Conservation (phyloP, 148 eudicot genomes). For the Fallopia convolvulus region DNA sequence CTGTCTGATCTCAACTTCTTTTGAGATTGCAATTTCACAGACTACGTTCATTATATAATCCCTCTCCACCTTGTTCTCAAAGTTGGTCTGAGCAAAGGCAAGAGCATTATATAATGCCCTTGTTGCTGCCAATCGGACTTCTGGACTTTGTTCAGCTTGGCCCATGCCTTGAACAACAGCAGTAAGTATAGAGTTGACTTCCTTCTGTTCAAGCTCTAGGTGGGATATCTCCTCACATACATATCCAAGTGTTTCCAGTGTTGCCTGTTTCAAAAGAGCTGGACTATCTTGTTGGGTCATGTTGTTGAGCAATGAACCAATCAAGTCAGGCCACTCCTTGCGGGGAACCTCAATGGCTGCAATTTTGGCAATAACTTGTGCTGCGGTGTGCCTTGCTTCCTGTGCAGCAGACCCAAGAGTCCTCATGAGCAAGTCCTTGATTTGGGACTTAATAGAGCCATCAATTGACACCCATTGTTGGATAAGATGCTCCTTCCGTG, state of each 20-base stretch:
- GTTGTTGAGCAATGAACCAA: conserved; percentile 47
- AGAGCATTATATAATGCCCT: conserved; percentile 73
- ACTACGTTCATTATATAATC: conserved; percentile 66
- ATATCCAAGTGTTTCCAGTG: conserved; percentile 66
- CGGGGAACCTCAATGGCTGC: conserved; percentile 62
- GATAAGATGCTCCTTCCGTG: conserved; percentile 42
- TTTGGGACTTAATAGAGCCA: conserved; percentile 38
- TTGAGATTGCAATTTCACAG: conserved; percentile 55
- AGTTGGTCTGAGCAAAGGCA: conserved; percentile 72
- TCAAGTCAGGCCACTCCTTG: conserved; percentile 70
- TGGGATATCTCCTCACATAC: conserved; percentile 72
- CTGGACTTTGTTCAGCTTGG: conserved; percentile 39
- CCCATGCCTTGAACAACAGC: conserved; percentile 81
- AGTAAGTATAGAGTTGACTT: conserved; percentile 62
- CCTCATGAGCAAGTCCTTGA: conserved; percentile 47
- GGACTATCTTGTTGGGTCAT: conserved; percentile 54
- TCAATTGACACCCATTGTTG: conserved; percentile 61
- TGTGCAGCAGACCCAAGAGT: conserved; percentile 46
- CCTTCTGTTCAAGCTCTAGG: conserved; percentile 51
- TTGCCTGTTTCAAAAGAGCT: conserved; percentile 50
- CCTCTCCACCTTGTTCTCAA: conserved; percentile 68
- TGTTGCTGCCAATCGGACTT: conserved; percentile 61
- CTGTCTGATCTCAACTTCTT: conserved; percentile 55
- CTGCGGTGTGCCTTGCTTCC: conserved; percentile 65
- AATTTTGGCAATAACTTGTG: conserved; percentile 69